A percentile compares a stretch with the other conserved stretches of the same genome.
Evolutionary conservation across 768 basidiomycete species (phyloP).

Genomic region (Nidularia pulvinata): DNA sequence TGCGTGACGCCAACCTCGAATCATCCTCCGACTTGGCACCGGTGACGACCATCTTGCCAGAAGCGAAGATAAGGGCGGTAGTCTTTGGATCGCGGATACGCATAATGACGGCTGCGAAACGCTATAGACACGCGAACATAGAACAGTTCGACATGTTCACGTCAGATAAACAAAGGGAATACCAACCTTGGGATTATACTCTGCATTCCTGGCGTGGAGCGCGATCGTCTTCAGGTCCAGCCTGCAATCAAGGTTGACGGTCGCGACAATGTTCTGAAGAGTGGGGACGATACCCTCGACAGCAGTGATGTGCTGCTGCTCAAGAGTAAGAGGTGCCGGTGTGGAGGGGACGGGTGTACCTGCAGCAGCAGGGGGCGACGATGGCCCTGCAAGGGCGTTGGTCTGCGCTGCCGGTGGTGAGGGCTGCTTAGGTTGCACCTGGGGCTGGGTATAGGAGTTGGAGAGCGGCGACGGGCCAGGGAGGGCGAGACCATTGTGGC

Average conservation of each 20-base stretch:
- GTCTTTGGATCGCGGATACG: conserved; percentile 99
- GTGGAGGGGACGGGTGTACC: conserved; percentile 61
- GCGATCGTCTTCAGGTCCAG: conserved; percentile 99
- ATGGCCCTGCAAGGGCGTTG: conserved; percentile 56
- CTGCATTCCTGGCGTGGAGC: conserved; percentile 95
- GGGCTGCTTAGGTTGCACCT: conserved; percentile 18
- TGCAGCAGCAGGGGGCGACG: conserved; percentile 43
- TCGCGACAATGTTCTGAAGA: conserved; percentile 98
- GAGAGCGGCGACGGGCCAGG: conserved; percentile 59
- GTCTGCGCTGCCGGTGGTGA: conserved; percentile 21
- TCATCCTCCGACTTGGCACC: conserved; percentile 99
- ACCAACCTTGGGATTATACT: conserved; percentile 99
- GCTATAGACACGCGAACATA: conserved; percentile 68
- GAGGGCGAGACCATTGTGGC: conserved; percentile 44
- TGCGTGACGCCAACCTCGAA: conserved; percentile 93
- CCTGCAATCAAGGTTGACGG: conserved; percentile 96
- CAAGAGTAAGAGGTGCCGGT: conserved; percentile 75
- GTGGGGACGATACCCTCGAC: conserved; percentile 99
- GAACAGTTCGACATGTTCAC: conserved; percentile 62
- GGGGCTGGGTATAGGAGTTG: conserved; percentile 48
- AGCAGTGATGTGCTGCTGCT: conserved; percentile 94
- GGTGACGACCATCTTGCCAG: conserved; percentile 99
- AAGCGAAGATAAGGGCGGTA: conserved; percentile 98
- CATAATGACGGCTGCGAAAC: conserved; percentile 99
- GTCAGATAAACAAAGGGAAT: conserved; percentile 37